Conservation (phyloP, 441 rosid genomes). For the Isatis lusitanica region DNA sequence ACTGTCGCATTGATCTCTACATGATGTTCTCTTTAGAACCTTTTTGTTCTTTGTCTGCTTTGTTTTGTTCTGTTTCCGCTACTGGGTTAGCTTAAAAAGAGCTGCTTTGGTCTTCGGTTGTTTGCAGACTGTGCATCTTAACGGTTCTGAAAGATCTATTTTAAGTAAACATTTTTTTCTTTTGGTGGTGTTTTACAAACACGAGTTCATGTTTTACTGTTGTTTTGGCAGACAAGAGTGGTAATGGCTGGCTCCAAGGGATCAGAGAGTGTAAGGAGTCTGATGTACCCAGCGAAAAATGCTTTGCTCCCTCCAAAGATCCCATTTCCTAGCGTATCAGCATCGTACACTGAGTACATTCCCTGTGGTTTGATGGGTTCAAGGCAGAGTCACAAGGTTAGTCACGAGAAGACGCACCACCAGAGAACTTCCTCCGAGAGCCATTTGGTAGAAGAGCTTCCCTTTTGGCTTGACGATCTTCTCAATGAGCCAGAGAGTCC, state of each 20-base stretch:
- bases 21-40: background rate
- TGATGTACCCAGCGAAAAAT: conserved; percentile 72
- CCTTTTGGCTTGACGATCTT: conserved; percentile 99
- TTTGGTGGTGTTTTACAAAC: background rate
- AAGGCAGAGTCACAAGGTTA: conserved; percentile 68
- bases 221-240: conserved; percentile 38
- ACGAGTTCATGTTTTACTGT: background rate
- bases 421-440: conserved; percentile 97
- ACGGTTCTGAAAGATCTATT: background rate
- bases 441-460: conserved; percentile 83
- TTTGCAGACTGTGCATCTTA: background rate
- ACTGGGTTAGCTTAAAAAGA: background rate
- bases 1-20: conserved; percentile 9
- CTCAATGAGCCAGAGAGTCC: conserved; percentile 98
- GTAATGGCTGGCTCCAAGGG: conserved; percentile 84
- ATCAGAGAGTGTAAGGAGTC: conserved; percentile 64
- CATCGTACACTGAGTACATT: conserved; percentile 61
- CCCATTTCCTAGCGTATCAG: conserved; percentile 78
- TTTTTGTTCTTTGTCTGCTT: background rate
- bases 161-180: background rate
- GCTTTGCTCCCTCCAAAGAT: conserved; percentile 93
- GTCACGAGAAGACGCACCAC: conserved; percentile 60
- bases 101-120: background rate
- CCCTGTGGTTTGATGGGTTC: conserved; percentile 62
- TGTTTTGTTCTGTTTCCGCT: background rate